Conservation (phyloP, 805 yeast species). For the Spathaspora arborariae region DNA sequence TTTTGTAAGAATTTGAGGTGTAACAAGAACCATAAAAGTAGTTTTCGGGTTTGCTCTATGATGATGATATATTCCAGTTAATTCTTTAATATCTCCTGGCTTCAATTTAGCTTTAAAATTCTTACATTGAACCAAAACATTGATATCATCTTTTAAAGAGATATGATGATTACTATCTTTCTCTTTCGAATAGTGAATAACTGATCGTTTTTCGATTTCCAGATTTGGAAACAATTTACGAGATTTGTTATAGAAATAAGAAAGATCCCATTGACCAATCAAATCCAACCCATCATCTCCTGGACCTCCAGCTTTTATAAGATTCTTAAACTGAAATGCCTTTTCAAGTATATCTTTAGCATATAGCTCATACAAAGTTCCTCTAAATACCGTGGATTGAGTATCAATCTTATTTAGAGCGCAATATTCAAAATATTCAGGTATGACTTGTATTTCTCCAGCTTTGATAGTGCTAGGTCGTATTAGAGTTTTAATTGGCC, state of each 20-base stretch:
- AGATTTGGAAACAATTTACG: neutral
- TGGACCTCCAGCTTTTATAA: conserved; percentile 51
- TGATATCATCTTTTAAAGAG: conserved; percentile 28
- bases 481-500: neutral
- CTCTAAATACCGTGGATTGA: conserved; percentile 45
- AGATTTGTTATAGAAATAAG: conserved; percentile 15
- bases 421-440: conserved; percentile 29
- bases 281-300: conserved; percentile 57
- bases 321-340: conserved; percentile 31
- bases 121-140: conserved; percentile 54
- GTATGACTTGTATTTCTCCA: conserved; percentile 18
- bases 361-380: conserved; percentile 52
- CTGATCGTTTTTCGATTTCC: neutral
- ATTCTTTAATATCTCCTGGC: conserved; percentile 48
- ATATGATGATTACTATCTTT: conserved; percentile 5
- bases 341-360: conserved; percentile 36
- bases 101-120: conserved; percentile 41
- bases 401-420: conserved; percentile 15
- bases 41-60: conserved; percentile 19
- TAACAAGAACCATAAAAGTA: conserved; percentile 25
- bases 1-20: conserved; percentile 44
- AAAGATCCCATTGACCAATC: conserved; percentile 48
- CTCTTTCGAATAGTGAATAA: conserved; percentile 7
- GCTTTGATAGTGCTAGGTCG: neutral
- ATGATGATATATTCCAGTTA: conserved; percentile 47